A percentile compares a stretch with the other conserved stretches of the same genome.
phyloP scores from a whole-genome alignment of 768 basidiomycete species.

The Trichaptum fuscoviolaceum region DNA sequence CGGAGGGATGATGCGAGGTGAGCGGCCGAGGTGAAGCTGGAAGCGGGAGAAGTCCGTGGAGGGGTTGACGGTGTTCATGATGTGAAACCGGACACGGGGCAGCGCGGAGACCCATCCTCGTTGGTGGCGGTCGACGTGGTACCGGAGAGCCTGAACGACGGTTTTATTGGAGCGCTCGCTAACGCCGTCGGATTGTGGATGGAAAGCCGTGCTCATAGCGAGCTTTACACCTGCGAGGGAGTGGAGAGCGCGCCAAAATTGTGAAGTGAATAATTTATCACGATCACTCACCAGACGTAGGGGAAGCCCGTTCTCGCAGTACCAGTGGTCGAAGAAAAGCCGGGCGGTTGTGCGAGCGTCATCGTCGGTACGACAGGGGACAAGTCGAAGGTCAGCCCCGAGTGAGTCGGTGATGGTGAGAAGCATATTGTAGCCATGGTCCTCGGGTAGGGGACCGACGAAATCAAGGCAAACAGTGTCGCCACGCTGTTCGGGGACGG shows the following conservation, averaged over 20 bases:
- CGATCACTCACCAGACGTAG: conserved; percentile 25
- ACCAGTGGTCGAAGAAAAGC: too few relatives aligned
- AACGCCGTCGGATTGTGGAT: conserved; percentile 32
- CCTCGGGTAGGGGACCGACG: conserved; percentile 27
- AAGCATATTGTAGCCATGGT: too few relatives aligned
- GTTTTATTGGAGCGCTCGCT: conserved; percentile 31
- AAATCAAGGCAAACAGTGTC: conserved; percentile 29
- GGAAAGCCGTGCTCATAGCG: too few relatives aligned
- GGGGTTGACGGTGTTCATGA: conserved; percentile 26
- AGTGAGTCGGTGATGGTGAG: too few relatives aligned
- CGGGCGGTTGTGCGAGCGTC: conserved; percentile 22
- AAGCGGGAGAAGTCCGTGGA: conserved; percentile 14
- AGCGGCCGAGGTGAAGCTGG: conserved; percentile 6
- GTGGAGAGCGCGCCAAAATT: too few relatives aligned
- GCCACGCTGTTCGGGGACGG: conserved; percentile 6
- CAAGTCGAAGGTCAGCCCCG: conserved; percentile 18
- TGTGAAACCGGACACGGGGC: conserved; percentile 23
- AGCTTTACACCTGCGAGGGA: too few relatives aligned
- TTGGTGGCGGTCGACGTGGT: conserved; percentile 20
- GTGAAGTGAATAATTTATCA: too few relatives aligned
- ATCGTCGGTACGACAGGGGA: conserved; percentile 12
- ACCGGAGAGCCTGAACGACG: conserved; percentile 22
- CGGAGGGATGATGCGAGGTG: conserved; percentile 8
- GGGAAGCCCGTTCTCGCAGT: conserved; percentile 29
- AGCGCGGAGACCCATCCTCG: conserved; percentile 26